A percentile compares a stretch with the other conserved stretches of the same genome.
Conservation (phyloP, 2,329 filamentous ascomycete genomes). For the Periconia macrospinosa region DNA sequence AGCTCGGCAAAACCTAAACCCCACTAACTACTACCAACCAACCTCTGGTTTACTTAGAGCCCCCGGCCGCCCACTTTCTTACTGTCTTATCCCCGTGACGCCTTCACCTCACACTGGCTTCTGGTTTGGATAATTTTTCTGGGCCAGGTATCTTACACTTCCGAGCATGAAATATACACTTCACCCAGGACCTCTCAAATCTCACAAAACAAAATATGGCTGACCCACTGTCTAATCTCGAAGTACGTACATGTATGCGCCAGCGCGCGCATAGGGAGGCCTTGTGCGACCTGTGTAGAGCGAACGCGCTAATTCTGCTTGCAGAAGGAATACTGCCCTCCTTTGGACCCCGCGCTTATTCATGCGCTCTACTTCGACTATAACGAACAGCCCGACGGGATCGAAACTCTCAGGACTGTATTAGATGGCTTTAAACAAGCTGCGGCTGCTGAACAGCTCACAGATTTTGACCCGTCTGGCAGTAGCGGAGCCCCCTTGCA, state of each 20-base stretch:
- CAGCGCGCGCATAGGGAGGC: constrained; percentile 6
- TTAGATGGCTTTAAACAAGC: constrained; percentile 68
- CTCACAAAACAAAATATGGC: constrained; percentile 36
- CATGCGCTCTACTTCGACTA: constrained; percentile 76
- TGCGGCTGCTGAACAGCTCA: constrained; percentile 69
- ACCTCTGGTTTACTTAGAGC: too few relatives aligned
- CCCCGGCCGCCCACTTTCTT: too few relatives aligned
- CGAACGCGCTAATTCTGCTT: constrained; percentile 7
- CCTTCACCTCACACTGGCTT: too few relatives aligned
- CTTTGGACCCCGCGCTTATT: constrained; percentile 77
- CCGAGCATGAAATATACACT: constrained; percentile 31
- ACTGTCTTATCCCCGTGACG: too few relatives aligned
- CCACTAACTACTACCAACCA: too few relatives aligned
- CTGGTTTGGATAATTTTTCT: too few relatives aligned
- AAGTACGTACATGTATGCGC: constrained; percentile 22
- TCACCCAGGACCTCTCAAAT: constrained; percentile 21
- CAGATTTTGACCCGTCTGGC: constrained; percentile 77
- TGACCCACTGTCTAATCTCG: constrained; percentile 37
- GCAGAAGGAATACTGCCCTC: constrained; percentile 71
- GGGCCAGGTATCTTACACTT: background rate
- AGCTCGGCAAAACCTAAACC: too few relatives aligned
- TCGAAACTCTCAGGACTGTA: constrained; percentile 58
- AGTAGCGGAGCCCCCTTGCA: constrained; percentile 53
- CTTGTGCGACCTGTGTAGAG: constrained; percentile 6
- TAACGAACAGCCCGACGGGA: constrained; percentile 58